Percentiles rank a stretch among this genome's conserved stretches.
These are phyloP conservation scores for Fusarium paranaense DNA, from an alignment of 2,329 filamentous ascomycete genomes.

Conservation along the genomic window DNA sequence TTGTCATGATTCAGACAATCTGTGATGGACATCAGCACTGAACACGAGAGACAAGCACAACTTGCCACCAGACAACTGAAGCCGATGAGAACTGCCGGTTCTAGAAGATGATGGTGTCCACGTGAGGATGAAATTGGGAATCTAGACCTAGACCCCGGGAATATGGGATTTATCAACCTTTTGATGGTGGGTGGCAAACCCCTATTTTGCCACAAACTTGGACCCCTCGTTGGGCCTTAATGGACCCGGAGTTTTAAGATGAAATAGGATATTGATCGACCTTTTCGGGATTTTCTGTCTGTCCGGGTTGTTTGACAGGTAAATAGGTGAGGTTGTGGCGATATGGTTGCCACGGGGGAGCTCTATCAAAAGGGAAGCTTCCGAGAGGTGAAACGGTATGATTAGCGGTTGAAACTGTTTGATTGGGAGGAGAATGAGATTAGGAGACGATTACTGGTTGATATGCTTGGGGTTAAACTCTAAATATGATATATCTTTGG, in stretches of 20 bases:
- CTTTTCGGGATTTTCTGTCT: neutral
- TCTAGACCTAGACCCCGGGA: neutral
- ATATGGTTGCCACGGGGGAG: neutral
- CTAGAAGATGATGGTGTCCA: neutral
- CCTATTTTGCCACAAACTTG: neutral
- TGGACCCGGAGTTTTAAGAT: neutral
- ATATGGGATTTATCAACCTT: neutral
- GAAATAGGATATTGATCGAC: neutral
- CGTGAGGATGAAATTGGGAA: neutral
- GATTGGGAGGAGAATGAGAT: neutral
- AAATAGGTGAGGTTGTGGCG: neutral
- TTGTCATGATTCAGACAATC: neutral
- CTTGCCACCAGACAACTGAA: neutral
- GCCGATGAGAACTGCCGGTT: neutral
- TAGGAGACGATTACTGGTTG: neutral
- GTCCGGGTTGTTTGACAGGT: neutral
- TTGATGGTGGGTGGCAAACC: neutral
- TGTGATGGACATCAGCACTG: neutral
- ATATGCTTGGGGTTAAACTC: neutral
- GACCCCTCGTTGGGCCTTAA: neutral
- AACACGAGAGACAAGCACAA: neutral
- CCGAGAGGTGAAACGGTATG: neutral
- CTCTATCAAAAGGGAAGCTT: neutral
- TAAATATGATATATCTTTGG: neutral
- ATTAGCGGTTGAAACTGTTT: neutral